These are phyloP conservation scores for Heterobasidion annosum DNA, from an alignment of 1,284 basidiomycete genomes.

Conservation along the genomic window DNA sequence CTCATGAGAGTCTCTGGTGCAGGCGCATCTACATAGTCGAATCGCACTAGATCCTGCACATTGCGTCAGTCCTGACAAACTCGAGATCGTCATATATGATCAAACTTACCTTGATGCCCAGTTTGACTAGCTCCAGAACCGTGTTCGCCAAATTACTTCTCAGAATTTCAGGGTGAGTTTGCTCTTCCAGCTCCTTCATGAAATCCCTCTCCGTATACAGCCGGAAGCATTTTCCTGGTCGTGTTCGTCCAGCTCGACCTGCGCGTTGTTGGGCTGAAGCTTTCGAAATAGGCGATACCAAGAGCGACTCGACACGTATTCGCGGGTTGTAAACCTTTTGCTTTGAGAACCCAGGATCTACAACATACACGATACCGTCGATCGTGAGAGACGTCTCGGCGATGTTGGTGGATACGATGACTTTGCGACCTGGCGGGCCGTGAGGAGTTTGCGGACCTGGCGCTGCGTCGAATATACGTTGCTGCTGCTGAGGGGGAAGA, in stretches of 20 bases:
- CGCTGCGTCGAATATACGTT: conserved; percentile 89
- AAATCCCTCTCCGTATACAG: conserved; percentile 98
- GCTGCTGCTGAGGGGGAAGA: conserved; percentile 88
- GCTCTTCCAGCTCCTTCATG: conserved; percentile 90
- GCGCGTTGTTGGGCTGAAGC: conserved; percentile 95
- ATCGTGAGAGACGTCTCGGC: conserved; percentile 98
- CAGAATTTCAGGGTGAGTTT: conserved; percentile 95
- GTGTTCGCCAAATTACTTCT: conserved; percentile 91
- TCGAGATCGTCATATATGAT: background rate
- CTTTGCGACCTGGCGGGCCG: conserved; percentile 85
- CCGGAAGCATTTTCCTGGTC: conserved; percentile 96
- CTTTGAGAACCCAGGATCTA: conserved; percentile 96
- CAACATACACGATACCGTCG: conserved; percentile 98
- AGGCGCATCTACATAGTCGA: conserved; percentile 95
- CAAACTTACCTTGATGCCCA: conserved; percentile 66
- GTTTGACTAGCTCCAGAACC: conserved; percentile 89
- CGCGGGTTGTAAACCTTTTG: conserved; percentile 97
- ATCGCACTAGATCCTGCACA: conserved; percentile 76
- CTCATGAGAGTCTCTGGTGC: conserved; percentile 98
- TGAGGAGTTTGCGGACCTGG: conserved; percentile 54
- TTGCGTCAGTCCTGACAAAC: background rate
- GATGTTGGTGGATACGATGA: conserved; percentile 95
- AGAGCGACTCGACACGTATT: conserved; percentile 90
- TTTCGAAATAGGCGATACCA: conserved; percentile 95
- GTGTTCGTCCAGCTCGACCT: conserved; percentile 91